phyloP scores from a whole-genome alignment of 2,329 filamentous ascomycete species.

The Paracoccidioides lutzii region DNA sequence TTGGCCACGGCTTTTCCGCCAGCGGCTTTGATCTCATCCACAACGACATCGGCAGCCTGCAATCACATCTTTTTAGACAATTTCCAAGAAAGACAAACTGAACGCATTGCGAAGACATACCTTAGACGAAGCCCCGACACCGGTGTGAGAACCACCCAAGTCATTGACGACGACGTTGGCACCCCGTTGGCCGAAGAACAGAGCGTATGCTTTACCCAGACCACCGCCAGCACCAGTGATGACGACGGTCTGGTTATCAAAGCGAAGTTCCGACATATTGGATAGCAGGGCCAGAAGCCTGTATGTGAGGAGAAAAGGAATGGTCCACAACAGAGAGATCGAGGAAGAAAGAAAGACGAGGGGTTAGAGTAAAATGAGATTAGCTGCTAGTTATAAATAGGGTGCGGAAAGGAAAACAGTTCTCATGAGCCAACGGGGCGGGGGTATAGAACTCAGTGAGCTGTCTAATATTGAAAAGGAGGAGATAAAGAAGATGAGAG shows the following conservation, averaged over 20 bases:
- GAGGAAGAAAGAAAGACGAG: background rate
- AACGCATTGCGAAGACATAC: slow-evolving; percentile 36
- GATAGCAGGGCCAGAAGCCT: background rate
- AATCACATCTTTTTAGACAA: slow-evolving; percentile 29
- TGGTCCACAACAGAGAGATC: slow-evolving; percentile 7
- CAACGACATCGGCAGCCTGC: slow-evolving; percentile 49
- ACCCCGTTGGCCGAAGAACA: slow-evolving; percentile 83
- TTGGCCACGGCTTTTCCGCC: slow-evolving; percentile 96
- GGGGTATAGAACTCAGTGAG: too few relatives aligned
- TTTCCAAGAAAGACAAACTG: slow-evolving; percentile 29
- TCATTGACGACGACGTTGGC: slow-evolving; percentile 96
- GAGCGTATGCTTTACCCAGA: slow-evolving; percentile 66
- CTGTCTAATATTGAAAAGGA: background rate
- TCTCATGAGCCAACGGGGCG: background rate
- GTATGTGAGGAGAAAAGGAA: slow-evolving; percentile 5
- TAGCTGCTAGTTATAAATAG: background rate
- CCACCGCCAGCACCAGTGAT: slow-evolving; percentile 78
- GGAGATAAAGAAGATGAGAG: background rate
- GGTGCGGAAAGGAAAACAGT: background rate
- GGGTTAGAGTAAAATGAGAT: background rate
- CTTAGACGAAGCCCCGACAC: slow-evolving; percentile 76
- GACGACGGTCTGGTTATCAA: slow-evolving; percentile 79
- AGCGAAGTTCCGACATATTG: slow-evolving; percentile 60
- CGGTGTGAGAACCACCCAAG: slow-evolving; percentile 82
- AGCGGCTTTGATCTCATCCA: slow-evolving; percentile 50